These are phyloP conservation scores for Sordaria brevicollis DNA, from an alignment of 495 filamentous ascomycete genomes.

Conservation along the genomic window DNA sequence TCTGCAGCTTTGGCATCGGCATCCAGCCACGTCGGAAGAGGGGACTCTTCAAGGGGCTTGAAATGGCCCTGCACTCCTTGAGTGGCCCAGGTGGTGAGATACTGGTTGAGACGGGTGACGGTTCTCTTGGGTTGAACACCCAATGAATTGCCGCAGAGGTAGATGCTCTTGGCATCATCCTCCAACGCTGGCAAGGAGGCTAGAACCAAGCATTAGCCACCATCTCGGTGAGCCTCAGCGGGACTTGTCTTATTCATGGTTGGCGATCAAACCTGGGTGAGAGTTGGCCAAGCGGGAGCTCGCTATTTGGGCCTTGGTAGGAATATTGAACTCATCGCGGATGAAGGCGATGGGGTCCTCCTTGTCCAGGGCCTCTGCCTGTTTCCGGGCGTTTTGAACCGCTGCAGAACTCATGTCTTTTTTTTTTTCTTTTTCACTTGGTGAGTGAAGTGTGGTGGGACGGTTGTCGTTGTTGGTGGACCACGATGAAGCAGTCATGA, in stretches of 20 bases:
- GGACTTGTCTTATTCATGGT: neutral
- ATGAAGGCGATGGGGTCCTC: slow-evolving; percentile 58
- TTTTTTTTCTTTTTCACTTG: neutral
- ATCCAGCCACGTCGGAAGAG: slow-evolving; percentile 71
- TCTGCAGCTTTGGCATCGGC: slow-evolving; percentile 62
- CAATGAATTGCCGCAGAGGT: slow-evolving; percentile 94
- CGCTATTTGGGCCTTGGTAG: slow-evolving; percentile 66
- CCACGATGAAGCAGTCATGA: neutral
- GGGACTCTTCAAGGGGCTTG: slow-evolving; percentile 62
- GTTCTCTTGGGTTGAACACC: slow-evolving; percentile 77
- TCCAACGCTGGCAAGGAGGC: slow-evolving; percentile 9
- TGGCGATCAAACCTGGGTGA: slow-evolving; percentile 23
- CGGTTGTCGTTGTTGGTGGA: neutral
- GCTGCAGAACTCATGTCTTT: slow-evolving; percentile 10
- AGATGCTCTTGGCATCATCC: slow-evolving; percentile 47
- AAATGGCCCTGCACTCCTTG: slow-evolving; percentile 96
- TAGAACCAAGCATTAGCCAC: slow-evolving; percentile 5
- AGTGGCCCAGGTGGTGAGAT: slow-evolving; percentile 78
- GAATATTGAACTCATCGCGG: slow-evolving; percentile 73
- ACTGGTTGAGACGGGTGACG: slow-evolving; percentile 57
- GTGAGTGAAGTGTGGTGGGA: neutral
- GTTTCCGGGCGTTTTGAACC: neutral
- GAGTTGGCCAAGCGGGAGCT: slow-evolving; percentile 44
- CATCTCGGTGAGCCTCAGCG: neutral
- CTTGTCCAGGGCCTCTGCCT: slow-evolving; percentile 43